Percentiles rank a stretch among this genome's conserved stretches.
Evolutionary conservation across 179 eudicot species (phyloP).

Genomic region (Beta corolliflora): DNA sequence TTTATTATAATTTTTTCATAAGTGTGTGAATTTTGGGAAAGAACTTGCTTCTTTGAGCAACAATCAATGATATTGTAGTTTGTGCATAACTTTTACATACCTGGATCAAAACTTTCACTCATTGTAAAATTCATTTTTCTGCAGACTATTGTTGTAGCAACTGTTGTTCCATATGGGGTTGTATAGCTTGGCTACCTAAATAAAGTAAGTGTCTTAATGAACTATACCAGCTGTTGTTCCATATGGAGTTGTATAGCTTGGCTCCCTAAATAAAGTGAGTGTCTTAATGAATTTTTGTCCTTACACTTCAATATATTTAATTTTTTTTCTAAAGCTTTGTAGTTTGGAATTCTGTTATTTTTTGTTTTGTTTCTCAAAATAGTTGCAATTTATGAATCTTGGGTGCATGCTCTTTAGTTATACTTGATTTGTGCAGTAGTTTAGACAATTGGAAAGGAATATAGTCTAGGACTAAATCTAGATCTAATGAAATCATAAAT

Average conservation of each 20-base stretch:
- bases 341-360: not conserved
- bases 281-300: not conserved
- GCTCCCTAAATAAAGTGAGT: too few relatives aligned
- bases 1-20: not conserved
- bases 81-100: not conserved
- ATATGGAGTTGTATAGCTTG: too few relatives aligned
- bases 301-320: not conserved
- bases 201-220: slow-evolving; percentile 43
- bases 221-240: too few relatives aligned
- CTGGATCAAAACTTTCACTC: not conserved
- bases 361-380: too few relatives aligned
- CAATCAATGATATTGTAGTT: not conserved
- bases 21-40: not conserved
- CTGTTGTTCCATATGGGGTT: slow-evolving; percentile 78
- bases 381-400: not conserved
- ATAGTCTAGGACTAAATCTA: not conserved
- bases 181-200: slow-evolving; percentile 81
- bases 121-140: slow-evolving; percentile 22
- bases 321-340: not conserved
- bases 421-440: not conserved
- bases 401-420: not conserved
- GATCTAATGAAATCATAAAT: not conserved
- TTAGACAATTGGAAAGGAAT: not conserved
- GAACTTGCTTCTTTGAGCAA: not conserved
- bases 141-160: slow-evolving; percentile 82